phyloP scores from a whole-genome alignment of 768 basidiomycete genomes.

The Naganishia onofrii region DNA sequence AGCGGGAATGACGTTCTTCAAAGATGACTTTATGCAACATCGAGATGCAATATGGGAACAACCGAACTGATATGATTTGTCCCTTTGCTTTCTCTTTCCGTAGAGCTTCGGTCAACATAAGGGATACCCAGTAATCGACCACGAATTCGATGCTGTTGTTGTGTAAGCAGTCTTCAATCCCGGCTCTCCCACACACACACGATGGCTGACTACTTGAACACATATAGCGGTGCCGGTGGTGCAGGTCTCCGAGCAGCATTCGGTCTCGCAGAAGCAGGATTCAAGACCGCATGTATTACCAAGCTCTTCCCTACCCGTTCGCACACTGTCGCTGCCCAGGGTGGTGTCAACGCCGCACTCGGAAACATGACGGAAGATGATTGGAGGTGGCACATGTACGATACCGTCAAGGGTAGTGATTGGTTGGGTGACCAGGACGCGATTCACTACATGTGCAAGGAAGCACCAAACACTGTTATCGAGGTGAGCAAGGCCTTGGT shows the following conservation, averaged over 20 bases:
- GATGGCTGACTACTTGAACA: background rate
- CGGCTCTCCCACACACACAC: too few species aligned
- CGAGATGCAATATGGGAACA: background rate
- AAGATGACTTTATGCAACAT: background rate
- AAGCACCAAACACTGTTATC: slow-evolving; percentile 88
- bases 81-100: slow-evolving; percentile 3
- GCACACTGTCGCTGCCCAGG: slow-evolving; percentile 99
- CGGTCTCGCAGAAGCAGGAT: slow-evolving; percentile 94
- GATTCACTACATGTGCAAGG: slow-evolving; percentile 99
- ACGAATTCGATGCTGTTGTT: slow-evolving; percentile 58
- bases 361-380: slow-evolving; percentile 99
- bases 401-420: slow-evolving; percentile 92
- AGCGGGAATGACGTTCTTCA: too few species aligned
- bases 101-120: slow-evolving; percentile 50
- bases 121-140: slow-evolving; percentile 89
- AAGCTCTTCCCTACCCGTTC: slow-evolving; percentile 98
- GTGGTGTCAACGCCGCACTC: slow-evolving; percentile 80
- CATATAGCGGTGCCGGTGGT: slow-evolving; percentile 74
- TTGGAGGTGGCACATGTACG: slow-evolving; percentile 94
- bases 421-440: slow-evolving; percentile 99
- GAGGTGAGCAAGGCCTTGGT: slow-evolving; percentile 60
- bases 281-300: slow-evolving; percentile 98
- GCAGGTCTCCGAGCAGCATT: slow-evolving; percentile 97
- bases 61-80: slow-evolving; percentile 9
- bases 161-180: slow-evolving; percentile 29